Percentiles rank a stretch among this genome's conserved stretches.
phyloP scores from a whole-genome alignment of 495 filamentous ascomycete species.

The Xylaria intraflava region DNA sequence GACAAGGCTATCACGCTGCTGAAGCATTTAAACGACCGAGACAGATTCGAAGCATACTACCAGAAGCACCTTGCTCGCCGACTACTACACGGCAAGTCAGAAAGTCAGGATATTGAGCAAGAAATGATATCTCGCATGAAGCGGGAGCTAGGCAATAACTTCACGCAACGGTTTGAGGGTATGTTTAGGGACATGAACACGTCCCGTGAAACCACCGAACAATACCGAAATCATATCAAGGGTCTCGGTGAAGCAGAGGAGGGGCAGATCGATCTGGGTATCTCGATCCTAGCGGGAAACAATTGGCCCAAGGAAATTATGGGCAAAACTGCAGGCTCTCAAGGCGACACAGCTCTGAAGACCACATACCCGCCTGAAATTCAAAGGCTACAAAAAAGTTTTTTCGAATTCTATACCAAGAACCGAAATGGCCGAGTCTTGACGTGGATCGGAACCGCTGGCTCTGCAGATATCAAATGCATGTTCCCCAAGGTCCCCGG shows the following conservation, averaged over 20 bases:
- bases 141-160: constrained; percentile 86
- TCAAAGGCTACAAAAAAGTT: constrained; percentile 71
- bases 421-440: constrained; percentile 82
- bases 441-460: constrained; percentile 65
- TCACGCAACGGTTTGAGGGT: constrained; percentile 84
- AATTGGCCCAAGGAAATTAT: constrained; percentile 91
- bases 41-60: constrained; percentile 95
- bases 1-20: constrained; percentile 87
- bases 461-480: constrained; percentile 79
- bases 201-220: constrained; percentile 74
- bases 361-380: constrained; percentile 72
- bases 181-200: constrained; percentile 98
- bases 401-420: constrained; percentile 82
- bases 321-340: constrained; percentile 34
- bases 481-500: constrained; percentile 61
- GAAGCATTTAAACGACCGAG: constrained; percentile 82
- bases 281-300: constrained; percentile 84
- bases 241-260: constrained; percentile 57
- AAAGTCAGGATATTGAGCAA: constrained; percentile 84
- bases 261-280: constrained; percentile 66
- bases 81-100: constrained; percentile 75
- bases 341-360: constrained; percentile 46
- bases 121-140: constrained; percentile 97
- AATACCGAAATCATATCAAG: constrained; percentile 63
- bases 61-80: constrained; percentile 92